These are phyloP conservation scores for Singerocomus inundabilis DNA, from an alignment of 1,284 basidiomycete genomes.

Conservation along the genomic window DNA sequence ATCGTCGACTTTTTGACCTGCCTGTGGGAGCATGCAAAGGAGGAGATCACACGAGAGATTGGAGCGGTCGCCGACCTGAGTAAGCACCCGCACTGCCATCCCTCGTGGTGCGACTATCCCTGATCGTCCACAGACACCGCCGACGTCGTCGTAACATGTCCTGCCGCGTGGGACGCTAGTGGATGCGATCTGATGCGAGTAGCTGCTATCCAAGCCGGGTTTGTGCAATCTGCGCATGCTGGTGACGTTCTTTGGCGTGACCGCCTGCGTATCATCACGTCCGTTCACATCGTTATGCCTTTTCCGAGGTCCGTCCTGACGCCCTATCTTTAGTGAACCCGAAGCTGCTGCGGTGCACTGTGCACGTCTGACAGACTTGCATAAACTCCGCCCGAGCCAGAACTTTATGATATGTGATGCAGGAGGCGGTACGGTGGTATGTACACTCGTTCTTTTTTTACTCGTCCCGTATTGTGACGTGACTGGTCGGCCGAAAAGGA, in stretches of 20 bases:
- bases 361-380: slow-evolving; percentile 71
- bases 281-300: slow-evolving; percentile 17
- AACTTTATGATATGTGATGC: slow-evolving; percentile 81
- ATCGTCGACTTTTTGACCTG: slow-evolving; percentile 77
- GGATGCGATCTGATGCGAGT: slow-evolving; percentile 80
- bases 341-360: slow-evolving; percentile 86
- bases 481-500: slow-evolving; percentile 40
- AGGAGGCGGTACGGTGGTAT: slow-evolving; percentile 74
- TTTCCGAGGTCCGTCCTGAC: slow-evolving; percentile 3
- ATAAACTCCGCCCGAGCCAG: slow-evolving; percentile 72
- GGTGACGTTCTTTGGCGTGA: slow-evolving; percentile 75
- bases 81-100: slow-evolving; percentile 36
- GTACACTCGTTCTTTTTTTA: slow-evolving; percentile 21
- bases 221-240: slow-evolving; percentile 69
- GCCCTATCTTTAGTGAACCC: slow-evolving; percentile 52
- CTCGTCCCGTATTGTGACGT: slow-evolving; percentile 5
- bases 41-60: slow-evolving; percentile 79
- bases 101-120: not conserved
- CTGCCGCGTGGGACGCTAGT: slow-evolving; percentile 81
- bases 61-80: slow-evolving; percentile 79
- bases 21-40: slow-evolving; percentile 81
- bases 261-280: slow-evolving; percentile 76
- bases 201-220: slow-evolving; percentile 72
- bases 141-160: slow-evolving; percentile 78
- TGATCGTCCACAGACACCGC: slow-evolving; percentile 55